These are phyloP conservation scores for Remersonia thermophila DNA, from an alignment of 2,329 filamentous ascomycete species.

Conservation along the genomic window DNA sequence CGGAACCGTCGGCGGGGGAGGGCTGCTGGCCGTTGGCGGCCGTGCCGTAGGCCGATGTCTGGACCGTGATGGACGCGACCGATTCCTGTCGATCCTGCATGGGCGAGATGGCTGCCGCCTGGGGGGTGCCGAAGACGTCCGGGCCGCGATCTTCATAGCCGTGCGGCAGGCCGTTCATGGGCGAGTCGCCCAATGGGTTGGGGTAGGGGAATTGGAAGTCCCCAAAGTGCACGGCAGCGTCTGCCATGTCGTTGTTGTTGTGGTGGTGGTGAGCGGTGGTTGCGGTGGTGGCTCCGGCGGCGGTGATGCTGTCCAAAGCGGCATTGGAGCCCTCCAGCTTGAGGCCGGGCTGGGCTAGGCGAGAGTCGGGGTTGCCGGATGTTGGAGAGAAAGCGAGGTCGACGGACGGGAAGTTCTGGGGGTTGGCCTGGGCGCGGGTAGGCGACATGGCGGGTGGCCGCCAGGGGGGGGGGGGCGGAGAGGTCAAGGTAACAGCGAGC, in stretches of 20 bases:
- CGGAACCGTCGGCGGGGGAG: constrained; percentile 29
- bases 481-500: background rate
- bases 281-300: constrained; percentile 1
- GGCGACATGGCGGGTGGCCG: constrained; percentile 27
- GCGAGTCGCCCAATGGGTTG: constrained; percentile 28
- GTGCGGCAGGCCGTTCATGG: constrained; percentile 29
- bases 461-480: background rate
- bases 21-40: constrained; percentile 18
- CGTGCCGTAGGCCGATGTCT: constrained; percentile 23
- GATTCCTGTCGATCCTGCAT: constrained; percentile 26
- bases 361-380: constrained; percentile 20
- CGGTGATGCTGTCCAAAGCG: constrained; percentile 21
- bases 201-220: constrained; percentile 42
- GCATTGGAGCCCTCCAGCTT: constrained; percentile 26
- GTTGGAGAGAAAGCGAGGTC: constrained; percentile 25
- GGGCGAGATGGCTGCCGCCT: constrained; percentile 25
- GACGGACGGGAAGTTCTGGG: constrained; percentile 23
- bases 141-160: constrained; percentile 23
- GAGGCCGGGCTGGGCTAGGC: constrained; percentile 23
- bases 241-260: constrained; percentile 31
- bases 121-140: constrained; percentile 22
- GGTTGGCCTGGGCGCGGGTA: constrained; percentile 22
- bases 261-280: constrained; percentile 17
- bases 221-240: constrained; percentile 34
- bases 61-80: constrained; percentile 25